Base-by-base conservation (phyloP, 2,329 filamentous ascomycete genomes). In the Phaeophleospora eucalypticola region DNA sequence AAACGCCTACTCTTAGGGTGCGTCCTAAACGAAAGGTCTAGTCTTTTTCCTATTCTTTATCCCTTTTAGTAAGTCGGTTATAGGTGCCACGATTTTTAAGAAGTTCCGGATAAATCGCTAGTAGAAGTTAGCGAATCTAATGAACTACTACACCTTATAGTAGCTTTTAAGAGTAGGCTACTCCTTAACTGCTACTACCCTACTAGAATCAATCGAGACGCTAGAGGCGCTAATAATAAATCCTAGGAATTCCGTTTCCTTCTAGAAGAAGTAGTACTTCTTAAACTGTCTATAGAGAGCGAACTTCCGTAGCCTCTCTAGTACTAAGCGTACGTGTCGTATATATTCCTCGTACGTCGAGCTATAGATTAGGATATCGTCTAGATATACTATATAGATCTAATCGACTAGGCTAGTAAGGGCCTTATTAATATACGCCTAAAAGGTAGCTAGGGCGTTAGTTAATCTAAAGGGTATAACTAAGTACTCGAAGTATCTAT, bases 301-400 rank as follows among this genome's bases (percentile, higher is more conserved):
- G 16, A 41, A 41, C 12, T 7, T 3, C 18, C 9, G 15, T 4
- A 41, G 19, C 18, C 19, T 21, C 38, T 21, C 14, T 9, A 41
- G 38, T 21, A 21, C 21, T n/a, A 3, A 7, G 19, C 17, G 38
- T 36, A 46, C 9, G 36, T 45, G 6, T 35, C 32, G 7, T 33
- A 21, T 16, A 20, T 49, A 41, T 14, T 46, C 14, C 37, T 51
- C 17, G 10, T 48, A 36, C 15, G 14, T 42, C 4, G 45, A 33
- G 39, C 43, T 55, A 50, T 55, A 68, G 32, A 68, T 62, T 6
- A 67, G 41, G 35, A 67, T 66, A 53, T 67, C 48, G 49, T 66
- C 53, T 32, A 65, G 27, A 43, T 64, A 65, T 19, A 53, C 53
- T 24, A 58, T 41, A 51, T 48, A 61, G 38, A 51, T 49, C 42